These are phyloP conservation scores for Boletellus ananas DNA, from an alignment of 768 basidiomycete genomes.

Conservation along the genomic window DNA sequence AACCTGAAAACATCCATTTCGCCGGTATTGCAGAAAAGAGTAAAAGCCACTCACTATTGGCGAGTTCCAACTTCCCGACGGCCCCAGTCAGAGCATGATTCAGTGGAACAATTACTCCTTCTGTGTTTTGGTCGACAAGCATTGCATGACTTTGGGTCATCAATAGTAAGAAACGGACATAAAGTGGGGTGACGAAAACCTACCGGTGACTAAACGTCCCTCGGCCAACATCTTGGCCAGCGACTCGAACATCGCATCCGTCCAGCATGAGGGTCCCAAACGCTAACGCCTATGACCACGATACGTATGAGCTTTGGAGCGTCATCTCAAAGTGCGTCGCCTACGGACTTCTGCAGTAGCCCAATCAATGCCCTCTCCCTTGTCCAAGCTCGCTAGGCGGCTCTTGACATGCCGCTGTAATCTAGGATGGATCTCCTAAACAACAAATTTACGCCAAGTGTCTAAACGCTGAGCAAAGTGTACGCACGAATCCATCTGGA, in stretches of 20 bases:
- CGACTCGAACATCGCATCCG: constrained; percentile 81
- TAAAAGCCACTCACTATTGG: constrained; percentile 63
- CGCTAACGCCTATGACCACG: constrained; percentile 61
- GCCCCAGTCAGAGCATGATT: constrained; percentile 59
- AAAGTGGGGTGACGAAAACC: constrained; percentile 1
- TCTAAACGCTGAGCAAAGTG: neutral
- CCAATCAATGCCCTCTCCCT: constrained; percentile 77
- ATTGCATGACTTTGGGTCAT: constrained; percentile 66
- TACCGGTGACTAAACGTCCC: constrained; percentile 85
- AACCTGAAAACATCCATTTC: constrained; percentile 44
- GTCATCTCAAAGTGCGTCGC: neutral
- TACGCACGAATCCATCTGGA: constrained; percentile 61
- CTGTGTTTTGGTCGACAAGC: constrained; percentile 85
- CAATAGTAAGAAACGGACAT: neutral
- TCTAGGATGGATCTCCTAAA: constrained; percentile 74
- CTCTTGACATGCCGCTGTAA: constrained; percentile 76
- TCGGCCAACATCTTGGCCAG: constrained; percentile 89
- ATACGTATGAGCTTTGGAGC: neutral
- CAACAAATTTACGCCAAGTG: neutral
- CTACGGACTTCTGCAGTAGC: constrained; percentile 76
- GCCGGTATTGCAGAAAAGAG: neutral
- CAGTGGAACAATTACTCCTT: constrained; percentile 75
- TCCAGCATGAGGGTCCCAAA: constrained; percentile 84
- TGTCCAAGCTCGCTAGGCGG: constrained; percentile 64
- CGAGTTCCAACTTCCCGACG: constrained; percentile 72